Evolutionary conservation across 140 eudicot species (phyloP).

Genomic region (Erigeron philadelphicus): DNA sequence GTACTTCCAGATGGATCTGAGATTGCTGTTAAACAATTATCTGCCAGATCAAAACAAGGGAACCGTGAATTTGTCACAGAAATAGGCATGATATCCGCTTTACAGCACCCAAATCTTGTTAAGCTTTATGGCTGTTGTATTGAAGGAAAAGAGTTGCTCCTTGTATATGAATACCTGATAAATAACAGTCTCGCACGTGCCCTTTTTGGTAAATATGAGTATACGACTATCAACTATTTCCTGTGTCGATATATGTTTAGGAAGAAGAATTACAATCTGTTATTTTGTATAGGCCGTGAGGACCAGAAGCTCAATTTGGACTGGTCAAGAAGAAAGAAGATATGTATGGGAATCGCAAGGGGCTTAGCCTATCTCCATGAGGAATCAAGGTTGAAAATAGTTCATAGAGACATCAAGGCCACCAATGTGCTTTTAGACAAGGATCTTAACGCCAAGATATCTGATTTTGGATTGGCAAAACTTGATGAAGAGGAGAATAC

Average conservation of each 20-base stretch:
- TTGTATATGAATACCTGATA: constrained; percentile 55
- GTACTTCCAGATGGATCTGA: constrained; percentile 58
- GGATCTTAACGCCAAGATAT: constrained; percentile 70
- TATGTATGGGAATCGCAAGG: constrained; percentile 60
- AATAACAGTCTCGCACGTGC: constrained; percentile 71
- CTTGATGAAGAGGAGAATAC: constrained; percentile 70
- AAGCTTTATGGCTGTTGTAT: constrained; percentile 67
- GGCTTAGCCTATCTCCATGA: constrained; percentile 69
- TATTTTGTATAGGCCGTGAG: constrained; percentile 34
- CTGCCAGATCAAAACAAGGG: constrained; percentile 86
- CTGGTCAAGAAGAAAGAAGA: constrained; percentile 56
- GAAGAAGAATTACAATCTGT: neutral
- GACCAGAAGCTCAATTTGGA: constrained; percentile 51
- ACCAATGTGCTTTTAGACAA: constrained; percentile 65
- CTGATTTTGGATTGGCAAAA: constrained; percentile 73
- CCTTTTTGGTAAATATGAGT: constrained; percentile 58
- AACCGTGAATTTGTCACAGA: constrained; percentile 90
- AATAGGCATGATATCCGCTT: constrained; percentile 92
- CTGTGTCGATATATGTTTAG: neutral
- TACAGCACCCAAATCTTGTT: constrained; percentile 81
- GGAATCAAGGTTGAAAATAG: constrained; percentile 65
- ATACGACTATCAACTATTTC: neutral
- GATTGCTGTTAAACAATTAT: constrained; percentile 89
- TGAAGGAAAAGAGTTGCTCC: constrained; percentile 55
- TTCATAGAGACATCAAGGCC: constrained; percentile 71